These are phyloP conservation scores for Aotearoamyces nothofagi DNA, from an alignment of 2,329 filamentous ascomycete genomes.

Conservation along the genomic window DNA sequence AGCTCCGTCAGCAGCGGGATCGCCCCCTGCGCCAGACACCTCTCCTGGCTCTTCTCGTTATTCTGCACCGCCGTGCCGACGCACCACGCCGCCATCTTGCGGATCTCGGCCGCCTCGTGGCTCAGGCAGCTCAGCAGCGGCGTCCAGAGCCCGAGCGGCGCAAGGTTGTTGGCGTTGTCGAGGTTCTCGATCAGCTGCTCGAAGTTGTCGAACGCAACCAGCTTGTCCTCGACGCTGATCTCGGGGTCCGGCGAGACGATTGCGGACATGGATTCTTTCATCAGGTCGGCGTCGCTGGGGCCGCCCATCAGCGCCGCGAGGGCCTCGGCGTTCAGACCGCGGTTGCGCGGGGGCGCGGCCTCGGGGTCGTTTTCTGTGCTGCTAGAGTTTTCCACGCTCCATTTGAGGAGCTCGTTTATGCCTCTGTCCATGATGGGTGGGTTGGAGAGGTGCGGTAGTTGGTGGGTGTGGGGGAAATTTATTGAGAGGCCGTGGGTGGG, in stretches of 20 bases:
- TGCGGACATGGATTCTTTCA: conserved; percentile 70
- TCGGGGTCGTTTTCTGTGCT: conserved; percentile 17
- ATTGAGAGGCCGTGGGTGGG: no score
- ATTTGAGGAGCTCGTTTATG: conserved; percentile 21
- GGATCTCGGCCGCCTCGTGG: conserved; percentile 54
- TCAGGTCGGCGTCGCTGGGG: conserved; percentile 79
- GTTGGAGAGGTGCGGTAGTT: background rate
- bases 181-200: conserved; percentile 84
- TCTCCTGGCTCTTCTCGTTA: conserved; percentile 74
- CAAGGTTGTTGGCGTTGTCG: conserved; percentile 95
- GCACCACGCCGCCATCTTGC: conserved; percentile 87
- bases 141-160: conserved; percentile 63
- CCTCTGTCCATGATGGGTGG: conserved; percentile 15
- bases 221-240: conserved; percentile 56
- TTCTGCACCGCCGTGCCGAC: conserved; percentile 92
- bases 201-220: conserved; percentile 86
- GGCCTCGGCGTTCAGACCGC: conserved; percentile 49
- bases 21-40: conserved; percentile 44
- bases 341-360: conserved; percentile 10
- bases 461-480: conserved; percentile 1
- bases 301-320: conserved; percentile 67
- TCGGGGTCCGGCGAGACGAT: conserved; percentile 48
- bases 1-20: conserved; percentile 56
- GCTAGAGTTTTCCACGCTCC: conserved; percentile 41
- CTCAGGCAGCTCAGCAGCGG: conserved; percentile 59